Evolutionary conservation across 2,329 filamentous ascomycete genomes (phyloP).

Genomic region (Calonectria leucothoes): DNA sequence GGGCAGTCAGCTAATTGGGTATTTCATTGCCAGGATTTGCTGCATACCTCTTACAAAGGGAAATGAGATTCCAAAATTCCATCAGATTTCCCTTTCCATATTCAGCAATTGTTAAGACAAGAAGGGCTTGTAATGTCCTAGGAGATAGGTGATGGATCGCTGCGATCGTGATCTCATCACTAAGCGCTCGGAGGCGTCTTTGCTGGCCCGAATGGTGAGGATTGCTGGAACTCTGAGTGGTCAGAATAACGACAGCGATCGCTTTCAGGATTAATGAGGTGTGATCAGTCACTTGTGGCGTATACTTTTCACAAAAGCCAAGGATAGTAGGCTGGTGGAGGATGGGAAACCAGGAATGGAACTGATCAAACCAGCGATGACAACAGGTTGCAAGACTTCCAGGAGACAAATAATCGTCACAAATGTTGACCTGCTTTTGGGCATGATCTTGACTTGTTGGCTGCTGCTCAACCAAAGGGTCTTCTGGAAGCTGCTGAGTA

Average conservation of each 20-base stretch:
- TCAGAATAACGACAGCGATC: slow-evolving; percentile 11
- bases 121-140: slow-evolving; percentile 11
- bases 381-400: background rate
- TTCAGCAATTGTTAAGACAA: slow-evolving; percentile 14
- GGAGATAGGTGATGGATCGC: slow-evolving; percentile 9
- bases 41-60: slow-evolving; percentile 20
- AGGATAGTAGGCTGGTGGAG: slow-evolving; percentile 20
- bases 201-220: background rate
- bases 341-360: slow-evolving; percentile 21
- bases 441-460: background rate
- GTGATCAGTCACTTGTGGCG: background rate
- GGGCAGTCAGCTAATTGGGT: background rate
- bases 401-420: background rate
- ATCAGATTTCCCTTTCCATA: slow-evolving; percentile 15
- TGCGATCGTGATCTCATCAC: background rate
- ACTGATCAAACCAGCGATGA: slow-evolving; percentile 19
- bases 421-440: background rate
- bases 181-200: background rate
- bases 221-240: background rate
- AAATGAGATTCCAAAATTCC: slow-evolving; percentile 19
- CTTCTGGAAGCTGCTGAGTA: background rate
- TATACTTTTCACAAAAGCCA: background rate
- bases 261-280: slow-evolving; percentile 11
- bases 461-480: background rate
- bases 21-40: background rate